These are phyloP conservation scores for Daedaleopsis nitida DNA, from an alignment of 768 basidiomycete genomes.

Conservation along the genomic window DNA sequence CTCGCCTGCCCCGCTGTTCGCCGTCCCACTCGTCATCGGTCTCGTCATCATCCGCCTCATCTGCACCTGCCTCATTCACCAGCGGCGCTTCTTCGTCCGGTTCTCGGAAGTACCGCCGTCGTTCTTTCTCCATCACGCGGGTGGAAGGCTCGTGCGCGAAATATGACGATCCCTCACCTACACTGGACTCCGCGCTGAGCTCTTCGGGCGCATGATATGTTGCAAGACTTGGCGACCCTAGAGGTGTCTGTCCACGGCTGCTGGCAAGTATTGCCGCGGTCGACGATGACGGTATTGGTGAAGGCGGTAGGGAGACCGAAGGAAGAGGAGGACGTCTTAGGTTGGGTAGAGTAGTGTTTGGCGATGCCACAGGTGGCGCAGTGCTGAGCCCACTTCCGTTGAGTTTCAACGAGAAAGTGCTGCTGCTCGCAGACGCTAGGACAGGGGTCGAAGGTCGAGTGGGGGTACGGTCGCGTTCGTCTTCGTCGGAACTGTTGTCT, in stretches of 20 bases:
- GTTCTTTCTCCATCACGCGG: slow-evolving; percentile 36
- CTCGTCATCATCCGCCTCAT: slow-evolving; percentile 27
- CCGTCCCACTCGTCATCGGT: slow-evolving; percentile 34
- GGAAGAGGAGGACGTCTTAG: slow-evolving; percentile 28
- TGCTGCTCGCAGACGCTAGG: neutral
- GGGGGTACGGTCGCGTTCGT: slow-evolving; percentile 12
- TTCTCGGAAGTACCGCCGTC: slow-evolving; percentile 29
- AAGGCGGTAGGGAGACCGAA: slow-evolving; percentile 19
- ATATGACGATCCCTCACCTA: slow-evolving; percentile 11
- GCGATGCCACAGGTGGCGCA: neutral
- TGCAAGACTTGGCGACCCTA: slow-evolving; percentile 37
- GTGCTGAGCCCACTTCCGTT: neutral
- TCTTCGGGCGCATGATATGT: slow-evolving; percentile 44
- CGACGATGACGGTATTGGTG: slow-evolving; percentile 3
- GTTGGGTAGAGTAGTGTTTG: neutral
- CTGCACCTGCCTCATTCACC: neutral
- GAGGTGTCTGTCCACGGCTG: slow-evolving; percentile 27
- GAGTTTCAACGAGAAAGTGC: neutral
- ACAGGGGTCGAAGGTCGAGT: slow-evolving; percentile 1
- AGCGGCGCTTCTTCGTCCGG: slow-evolving; percentile 1
- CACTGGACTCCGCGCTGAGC: slow-evolving; percentile 26
- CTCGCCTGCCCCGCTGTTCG: slow-evolving; percentile 28
- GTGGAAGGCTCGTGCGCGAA: slow-evolving; percentile 27
- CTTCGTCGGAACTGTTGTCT: slow-evolving; percentile 1
- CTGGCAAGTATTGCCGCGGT: slow-evolving; percentile 7